Evolutionary conservation across 179 eudicot genomes (phyloP).

Genomic region (Nepenthes alata): DNA sequence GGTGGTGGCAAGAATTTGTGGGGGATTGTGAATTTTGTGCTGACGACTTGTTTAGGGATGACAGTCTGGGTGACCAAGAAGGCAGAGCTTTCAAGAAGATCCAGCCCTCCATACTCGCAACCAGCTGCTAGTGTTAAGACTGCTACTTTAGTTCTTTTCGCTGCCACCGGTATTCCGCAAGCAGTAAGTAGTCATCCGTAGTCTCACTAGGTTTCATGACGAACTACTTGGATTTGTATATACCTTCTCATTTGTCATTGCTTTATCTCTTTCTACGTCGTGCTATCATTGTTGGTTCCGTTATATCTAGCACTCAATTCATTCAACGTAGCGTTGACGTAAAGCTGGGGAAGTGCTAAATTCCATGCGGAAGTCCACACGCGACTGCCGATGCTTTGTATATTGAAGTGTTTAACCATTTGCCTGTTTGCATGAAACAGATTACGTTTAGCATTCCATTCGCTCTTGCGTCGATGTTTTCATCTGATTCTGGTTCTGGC

Average conservation of each 20-base stretch:
- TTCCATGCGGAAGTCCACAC: no score
- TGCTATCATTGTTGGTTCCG: no score
- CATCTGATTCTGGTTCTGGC: conserved; percentile 39
- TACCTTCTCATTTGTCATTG: no score
- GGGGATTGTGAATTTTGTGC: conserved; percentile 26
- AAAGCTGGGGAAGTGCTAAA: no score
- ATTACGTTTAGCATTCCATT: conserved; percentile 53
- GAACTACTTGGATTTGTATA: no score
- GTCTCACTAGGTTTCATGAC: no score
- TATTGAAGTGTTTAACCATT: no score
- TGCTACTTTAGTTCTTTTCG: conserved; percentile 21
- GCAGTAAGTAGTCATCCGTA: conserved; percentile 17
- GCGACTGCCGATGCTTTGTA: no score
- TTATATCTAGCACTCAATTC: no score
- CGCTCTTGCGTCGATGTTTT: conserved; percentile 55
- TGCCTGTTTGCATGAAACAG: conserved; percentile 11
- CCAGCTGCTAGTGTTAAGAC: conserved; percentile 18
- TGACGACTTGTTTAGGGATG: conserved; percentile 21
- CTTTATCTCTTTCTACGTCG: no score
- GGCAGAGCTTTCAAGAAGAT: conserved; percentile 18
- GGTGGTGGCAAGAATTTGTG: conserved; percentile 28
- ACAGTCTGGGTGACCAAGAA: conserved; percentile 24
- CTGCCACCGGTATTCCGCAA: conserved; percentile 23
- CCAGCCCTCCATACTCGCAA: background rate
- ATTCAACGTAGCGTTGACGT: no score